Evolutionary conservation across 345 rosid species (phyloP), one percentile per base, ranked within the genome.

Genomic region (Populus ilicifolia): DNA sequence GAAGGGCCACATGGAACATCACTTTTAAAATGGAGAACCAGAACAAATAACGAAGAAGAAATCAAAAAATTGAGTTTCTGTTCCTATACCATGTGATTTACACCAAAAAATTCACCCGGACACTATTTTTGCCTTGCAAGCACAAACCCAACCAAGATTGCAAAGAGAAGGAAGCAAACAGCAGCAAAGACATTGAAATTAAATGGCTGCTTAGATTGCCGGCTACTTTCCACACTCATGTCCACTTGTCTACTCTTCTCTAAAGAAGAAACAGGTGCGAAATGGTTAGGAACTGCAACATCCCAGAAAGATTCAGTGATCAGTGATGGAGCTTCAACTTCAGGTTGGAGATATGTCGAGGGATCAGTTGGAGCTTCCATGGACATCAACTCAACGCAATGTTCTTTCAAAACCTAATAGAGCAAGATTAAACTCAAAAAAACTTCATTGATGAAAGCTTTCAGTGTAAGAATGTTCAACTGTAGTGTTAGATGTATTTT

Each of bases 381-480:
- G 30, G 93, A 90, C 90, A 92, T 89, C 80, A 93, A 67, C 88
- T 93, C 98, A 17, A 86, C 82, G 67, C 96, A 95, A 77, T 88
- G 99, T 72, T 93, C 97, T 81, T 90, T 92, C 76, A 93, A 54
- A 54, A 90, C 92, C 99, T 95, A 79, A 25, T 6, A 69, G 36
- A 56, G 36, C 21, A 21, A 70, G 67, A n/a, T 30, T 2, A 10
- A 73, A 59, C 25, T 46, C 8, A 33, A 18, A 43, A 59, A 29
- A 16, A 52, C 39, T 50, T 14, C 10, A n/a, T 17, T 8, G 33
- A 30, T 14, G 43, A 69, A 56, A 29, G 23, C 23, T 63, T 36
- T 41, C 18, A 18, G 20, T 29, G 20, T 11, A 20, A 16, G 21
- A 46, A 20, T 65, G 20, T 29, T 8, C 35, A 66, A 65, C 30